Evolutionary conservation across 257 asterid species (phyloP), one percentile per base, ranked within the genome.

Genomic region (Mentha longifolia): DNA sequence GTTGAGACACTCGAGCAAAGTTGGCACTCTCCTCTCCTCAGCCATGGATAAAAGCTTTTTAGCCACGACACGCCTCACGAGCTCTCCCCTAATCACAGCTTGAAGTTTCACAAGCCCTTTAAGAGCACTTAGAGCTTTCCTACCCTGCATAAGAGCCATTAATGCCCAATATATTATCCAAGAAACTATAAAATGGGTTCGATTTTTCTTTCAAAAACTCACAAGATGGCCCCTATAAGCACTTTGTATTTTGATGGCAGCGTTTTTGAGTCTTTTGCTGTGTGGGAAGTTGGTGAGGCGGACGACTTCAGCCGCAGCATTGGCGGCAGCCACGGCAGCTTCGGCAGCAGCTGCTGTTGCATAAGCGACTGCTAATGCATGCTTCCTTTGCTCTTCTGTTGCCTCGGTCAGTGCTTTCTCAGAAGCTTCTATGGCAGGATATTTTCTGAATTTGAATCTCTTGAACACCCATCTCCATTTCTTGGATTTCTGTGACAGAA

Each of bases 331-430:
- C 65, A 90, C 85, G 1, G 98, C 98, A 0, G 93, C 98, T 56
- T 90, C 92, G 0, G 98, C 98, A 3, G 97, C 98, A 0, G 95
- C 97, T 39, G 95, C 96, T 0, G 98, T 87, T 3, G 97, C 98
- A 0, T 79, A 50, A 17, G 97, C 97, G 7, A 86, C 96, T 17
- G 89, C 95, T 75, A 90, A 50, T 14, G 90, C 92, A 52, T 55
- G 91, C 76, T 80, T 90, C 47, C 91, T 80, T 65, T 92, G 98
- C 58, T 84, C 91, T 42, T 85, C 88, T 14, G 90, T 83, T 5
- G 89, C 97, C 70, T 85, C 89, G 37, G 68, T 60, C 56, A 86
- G 63, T 9, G 81, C 66, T 69, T 65, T 86, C 75, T 83, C 86
- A 13, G 86, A 85, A 20, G 81, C 84, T 73, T 81, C 85, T 71